A percentile compares a stretch with the other conserved stretches of the same genome.
These are phyloP conservation scores for Plasmodium gonderi DNA, from an alignment of 169 alveolate species.

Conservation along the genomic window DNA sequence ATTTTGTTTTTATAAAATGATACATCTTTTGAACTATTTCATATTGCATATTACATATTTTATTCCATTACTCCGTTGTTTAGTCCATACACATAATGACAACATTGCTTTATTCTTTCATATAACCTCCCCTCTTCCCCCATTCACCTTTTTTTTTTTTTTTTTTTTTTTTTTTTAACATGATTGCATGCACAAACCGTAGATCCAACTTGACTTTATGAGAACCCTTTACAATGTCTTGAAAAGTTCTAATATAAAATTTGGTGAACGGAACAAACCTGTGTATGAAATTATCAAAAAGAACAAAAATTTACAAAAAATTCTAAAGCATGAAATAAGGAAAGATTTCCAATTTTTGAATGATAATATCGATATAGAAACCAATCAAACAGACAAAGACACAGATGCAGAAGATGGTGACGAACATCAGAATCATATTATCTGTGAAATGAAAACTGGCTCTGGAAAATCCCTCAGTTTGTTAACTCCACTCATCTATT, in stretches of 20 bases:
- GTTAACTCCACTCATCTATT: slow-evolving; percentile 24
- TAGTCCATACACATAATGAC: no score
- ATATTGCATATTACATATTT: no score
- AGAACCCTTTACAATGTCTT: slow-evolving; percentile 12
- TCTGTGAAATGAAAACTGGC: slow-evolving; percentile 67
- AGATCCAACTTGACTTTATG: slow-evolving; percentile 50
- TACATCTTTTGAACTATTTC: no score
- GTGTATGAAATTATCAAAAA: slow-evolving; percentile 13
- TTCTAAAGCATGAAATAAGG: background rate
- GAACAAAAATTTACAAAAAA: background rate
- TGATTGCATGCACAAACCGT: background rate
- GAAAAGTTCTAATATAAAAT: slow-evolving; percentile 10
- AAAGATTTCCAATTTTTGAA: background rate
- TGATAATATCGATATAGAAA: background rate
- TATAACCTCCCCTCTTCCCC: background rate
- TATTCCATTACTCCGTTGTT: no score
- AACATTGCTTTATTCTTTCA: no score
- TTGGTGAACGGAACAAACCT: background rate
- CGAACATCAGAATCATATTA: slow-evolving; percentile 7
- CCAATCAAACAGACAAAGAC: background rate
- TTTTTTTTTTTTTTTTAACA: background rate
- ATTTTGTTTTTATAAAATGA: background rate
- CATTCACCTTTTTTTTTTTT: background rate
- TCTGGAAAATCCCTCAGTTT: slow-evolving; percentile 52
- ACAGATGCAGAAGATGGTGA: background rate